A percentile compares a stretch with the other conserved stretches of the same genome.
phyloP scores from a whole-genome alignment of 164 flowering plant genomes.

The Annona cherimola region DNA sequence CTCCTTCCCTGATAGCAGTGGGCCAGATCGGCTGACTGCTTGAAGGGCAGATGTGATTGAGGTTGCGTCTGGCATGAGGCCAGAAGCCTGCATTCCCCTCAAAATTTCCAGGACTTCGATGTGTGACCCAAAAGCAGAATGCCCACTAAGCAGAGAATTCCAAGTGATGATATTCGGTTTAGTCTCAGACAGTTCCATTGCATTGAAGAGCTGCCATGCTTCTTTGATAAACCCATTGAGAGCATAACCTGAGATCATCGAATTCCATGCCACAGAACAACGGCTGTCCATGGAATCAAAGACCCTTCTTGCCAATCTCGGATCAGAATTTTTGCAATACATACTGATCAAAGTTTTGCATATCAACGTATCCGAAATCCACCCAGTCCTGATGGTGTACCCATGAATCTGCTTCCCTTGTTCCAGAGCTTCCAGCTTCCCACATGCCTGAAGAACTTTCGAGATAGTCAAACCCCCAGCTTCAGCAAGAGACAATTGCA shows the following conservation, averaged over 20 bases:
- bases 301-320: constrained; percentile 39
- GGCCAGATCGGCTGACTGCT: constrained; percentile 38
- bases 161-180: constrained; percentile 59
- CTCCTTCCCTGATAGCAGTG: constrained; percentile 40
- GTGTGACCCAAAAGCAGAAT: constrained; percentile 35
- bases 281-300: constrained; percentile 46
- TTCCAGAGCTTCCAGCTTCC: constrained; percentile 34
- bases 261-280: constrained; percentile 54
- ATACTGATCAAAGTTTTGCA: constrained; percentile 51
- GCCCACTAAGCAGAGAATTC: constrained; percentile 61
- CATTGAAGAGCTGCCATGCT: constrained; percentile 39
- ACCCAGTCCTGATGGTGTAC: constrained; percentile 32
- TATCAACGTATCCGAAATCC: constrained; percentile 26
- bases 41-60: constrained; percentile 49
- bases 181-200: constrained; percentile 31
- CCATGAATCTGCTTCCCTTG: constrained; percentile 66
- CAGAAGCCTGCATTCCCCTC: constrained; percentile 33
- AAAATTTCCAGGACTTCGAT: constrained; percentile 32
- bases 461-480: constrained; percentile 28
- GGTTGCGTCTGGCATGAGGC: constrained; percentile 44
- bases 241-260: constrained; percentile 57
- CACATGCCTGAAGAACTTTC: constrained; percentile 55
- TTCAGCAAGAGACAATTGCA: constrained; percentile 41
- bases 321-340: constrained; percentile 39
- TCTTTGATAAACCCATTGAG: constrained; percentile 39